Conservation (phyloP, 805 yeast species). For the Maudiozyma saulgeensis region DNA sequence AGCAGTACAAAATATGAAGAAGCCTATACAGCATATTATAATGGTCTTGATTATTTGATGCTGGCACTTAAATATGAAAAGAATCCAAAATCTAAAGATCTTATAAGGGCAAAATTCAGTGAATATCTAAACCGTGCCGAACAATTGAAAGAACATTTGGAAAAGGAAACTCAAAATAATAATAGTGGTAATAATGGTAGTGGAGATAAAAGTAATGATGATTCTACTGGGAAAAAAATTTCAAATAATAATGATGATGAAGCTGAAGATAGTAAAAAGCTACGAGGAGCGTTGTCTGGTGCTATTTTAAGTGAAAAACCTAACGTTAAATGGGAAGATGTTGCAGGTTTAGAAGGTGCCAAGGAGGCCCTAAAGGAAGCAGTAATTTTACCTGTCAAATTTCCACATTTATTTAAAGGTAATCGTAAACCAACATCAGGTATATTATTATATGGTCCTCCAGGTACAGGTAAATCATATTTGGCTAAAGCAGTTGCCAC, state of each 20-base stretch:
- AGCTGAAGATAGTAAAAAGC: constrained; percentile 74
- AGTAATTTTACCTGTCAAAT: constrained; percentile 89
- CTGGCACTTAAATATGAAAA: constrained; percentile 91
- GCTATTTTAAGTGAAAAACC: constrained; percentile 90
- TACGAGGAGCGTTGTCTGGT: constrained; percentile 83
- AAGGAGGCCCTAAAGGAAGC: constrained; percentile 96
- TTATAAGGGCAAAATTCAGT: constrained; percentile 78
- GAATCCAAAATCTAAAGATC: constrained; percentile 78
- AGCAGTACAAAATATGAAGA: constrained; percentile 83
- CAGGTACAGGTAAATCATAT: constrained; percentile 97
- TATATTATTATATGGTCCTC: constrained; percentile 81
- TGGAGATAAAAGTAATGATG: constrained; percentile 17
- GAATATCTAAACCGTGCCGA: constrained; percentile 92
- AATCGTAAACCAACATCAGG: constrained; percentile 90
- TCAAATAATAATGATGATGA: constrained; percentile 49
- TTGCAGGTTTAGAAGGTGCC: constrained; percentile 92
- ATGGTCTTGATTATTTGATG: constrained; percentile 91
- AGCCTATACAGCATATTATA: constrained; percentile 85
- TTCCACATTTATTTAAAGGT: constrained; percentile 92
- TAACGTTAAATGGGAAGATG: constrained; percentile 86
- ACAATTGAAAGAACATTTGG: constrained; percentile 81
- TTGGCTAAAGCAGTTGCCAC: constrained; percentile 98
- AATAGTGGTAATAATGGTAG: constrained; percentile 40
- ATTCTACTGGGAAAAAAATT: constrained; percentile 27
- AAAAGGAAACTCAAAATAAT: constrained; percentile 39